Evolutionary conservation across 768 basidiomycete genomes (phyloP), one percentile per base, ranked within the genome.

Genomic region (Xerocomellus chrysenteron): DNA sequence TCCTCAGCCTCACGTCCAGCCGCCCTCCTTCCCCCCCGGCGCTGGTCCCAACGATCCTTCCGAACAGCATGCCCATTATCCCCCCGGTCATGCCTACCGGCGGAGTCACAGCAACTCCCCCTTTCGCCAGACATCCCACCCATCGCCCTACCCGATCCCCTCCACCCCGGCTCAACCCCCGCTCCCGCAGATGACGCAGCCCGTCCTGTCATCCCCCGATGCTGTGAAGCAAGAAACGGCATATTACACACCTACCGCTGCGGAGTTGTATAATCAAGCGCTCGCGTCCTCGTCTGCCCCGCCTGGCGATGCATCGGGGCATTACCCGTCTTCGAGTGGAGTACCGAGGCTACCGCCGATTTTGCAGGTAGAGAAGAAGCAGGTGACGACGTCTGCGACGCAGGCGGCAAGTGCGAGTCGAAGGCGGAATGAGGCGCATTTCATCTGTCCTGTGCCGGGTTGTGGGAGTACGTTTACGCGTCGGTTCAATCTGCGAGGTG

Each of bases 381-480:
- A 93, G 73, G 94, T 98, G 33, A 98, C 94, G 41, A 96, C 94
- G 21, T 88, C 88, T 16, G 94, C 94, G 26, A 98, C 94, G 1
- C 93, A 95, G 72, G 81, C 90, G 3, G 94, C 94, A 13, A 94
- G 92, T 69, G 90, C 90, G 50, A 94, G 89, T 70, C 80, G 94
- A 52, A 78, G 94, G 48, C 81, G 92, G 65, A 95, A 94, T 67
- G 92, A 94, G 69, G 94, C 94, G 0, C 86, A 92, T 65, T 97
- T 96, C 73, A 81, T 86, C 57, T 98, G 94, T 73, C 94, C 95
- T 5, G 92, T 98, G 16, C 91, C 92, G 11, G 94, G 93, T 13
- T 98, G 94, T 76, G 93, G 92, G 44, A 94, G 92, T 72, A 96
- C 94, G n/a, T 98, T 98, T 74, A 98, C 94, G 65, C 85, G 92